Percentiles rank a stretch among this genome's conserved stretches.
Evolutionary conservation across 495 filamentous ascomycete genomes (phyloP).

Genomic region (Penicillium paxilli): DNA sequence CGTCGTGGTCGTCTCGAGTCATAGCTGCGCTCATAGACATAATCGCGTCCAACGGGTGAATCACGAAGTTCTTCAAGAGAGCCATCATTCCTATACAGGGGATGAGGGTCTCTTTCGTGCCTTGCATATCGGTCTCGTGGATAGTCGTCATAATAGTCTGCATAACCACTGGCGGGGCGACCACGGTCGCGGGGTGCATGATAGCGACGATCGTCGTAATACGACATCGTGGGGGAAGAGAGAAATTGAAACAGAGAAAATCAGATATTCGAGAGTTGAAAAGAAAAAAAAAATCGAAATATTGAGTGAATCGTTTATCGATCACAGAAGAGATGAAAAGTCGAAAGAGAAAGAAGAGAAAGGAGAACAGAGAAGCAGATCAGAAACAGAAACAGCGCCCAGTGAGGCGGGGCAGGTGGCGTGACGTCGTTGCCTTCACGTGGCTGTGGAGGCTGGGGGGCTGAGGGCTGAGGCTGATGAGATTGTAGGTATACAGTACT

Average conservation of each 20-base stretch:
- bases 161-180: conserved; percentile 28
- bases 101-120: conserved; percentile 48
- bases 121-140: conserved; percentile 16
- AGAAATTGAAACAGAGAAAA: conserved; percentile 5
- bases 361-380: conserved; percentile 5
- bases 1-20: conserved; percentile 42
- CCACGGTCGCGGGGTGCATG: conserved; percentile 31
- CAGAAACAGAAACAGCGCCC: neutral
- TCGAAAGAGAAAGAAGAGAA: conserved; percentile 4
- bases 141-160: conserved; percentile 32
- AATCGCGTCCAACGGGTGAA: conserved; percentile 55
- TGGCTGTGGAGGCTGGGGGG: neutral
- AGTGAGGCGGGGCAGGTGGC: conserved; percentile 28
- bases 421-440: conserved; percentile 19
- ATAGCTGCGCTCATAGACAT: conserved; percentile 52
- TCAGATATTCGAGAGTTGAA: neutral
- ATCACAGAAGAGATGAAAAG: conserved; percentile 4
- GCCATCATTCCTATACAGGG: conserved; percentile 56
- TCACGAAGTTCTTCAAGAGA: conserved; percentile 69
- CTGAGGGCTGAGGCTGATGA: conserved; percentile 7
- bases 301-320: neutral
- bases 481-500: neutral
- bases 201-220: conserved; percentile 41
- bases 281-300: neutral
- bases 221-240: conserved; percentile 31